Conservation (phyloP, 1,139 yeast species). For the Groenewaldozyma auringiensis region DNA sequence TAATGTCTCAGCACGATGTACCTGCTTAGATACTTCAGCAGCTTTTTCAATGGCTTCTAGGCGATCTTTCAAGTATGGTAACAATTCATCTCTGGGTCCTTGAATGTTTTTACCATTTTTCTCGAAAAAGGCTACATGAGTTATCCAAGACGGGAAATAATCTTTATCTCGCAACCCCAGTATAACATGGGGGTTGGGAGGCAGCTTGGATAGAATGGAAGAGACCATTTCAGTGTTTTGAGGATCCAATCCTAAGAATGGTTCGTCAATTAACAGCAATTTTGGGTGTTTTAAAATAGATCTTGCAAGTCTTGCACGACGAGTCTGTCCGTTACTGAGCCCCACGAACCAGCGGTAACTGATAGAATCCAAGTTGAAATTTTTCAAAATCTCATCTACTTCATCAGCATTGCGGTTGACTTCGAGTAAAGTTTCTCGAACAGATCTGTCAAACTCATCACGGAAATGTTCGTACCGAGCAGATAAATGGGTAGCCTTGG, state of each 20-base stretch:
- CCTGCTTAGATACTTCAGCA: conserved; percentile 4
- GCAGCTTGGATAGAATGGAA: conserved; percentile 35
- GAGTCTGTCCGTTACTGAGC: conserved; percentile 84
- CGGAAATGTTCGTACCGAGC: conserved; percentile 85
- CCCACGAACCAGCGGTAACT: conserved; percentile 75
- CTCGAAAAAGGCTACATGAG: conserved; percentile 58
- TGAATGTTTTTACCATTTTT: conserved; percentile 43
- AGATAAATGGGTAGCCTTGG: conserved; percentile 62
- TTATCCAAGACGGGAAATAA: conserved; percentile 67
- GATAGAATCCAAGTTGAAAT: conserved; percentile 50
- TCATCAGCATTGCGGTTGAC: conserved; percentile 23
- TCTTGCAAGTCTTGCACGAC: conserved; percentile 81
- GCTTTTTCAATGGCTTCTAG: not conserved
- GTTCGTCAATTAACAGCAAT: conserved; percentile 74
- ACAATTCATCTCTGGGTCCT: conserved; percentile 41
- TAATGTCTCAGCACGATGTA: not conserved
- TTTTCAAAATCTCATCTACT: conserved; percentile 40
- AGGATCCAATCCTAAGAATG: conserved; percentile 87
- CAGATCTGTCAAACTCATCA: conserved; percentile 72
- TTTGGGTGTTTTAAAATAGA: conserved; percentile 60
- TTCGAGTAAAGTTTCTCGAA: conserved; percentile 50
- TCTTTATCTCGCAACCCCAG: conserved; percentile 77
- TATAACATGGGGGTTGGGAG: conserved; percentile 43
- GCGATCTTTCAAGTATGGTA: conserved; percentile 9
- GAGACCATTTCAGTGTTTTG: conserved; percentile 56